Percentiles rank a stretch among this genome's conserved stretches.
Evolutionary conservation across 805 yeast genomes (phyloP).

Genomic region (Cyberlindnera suaveolens): DNA sequence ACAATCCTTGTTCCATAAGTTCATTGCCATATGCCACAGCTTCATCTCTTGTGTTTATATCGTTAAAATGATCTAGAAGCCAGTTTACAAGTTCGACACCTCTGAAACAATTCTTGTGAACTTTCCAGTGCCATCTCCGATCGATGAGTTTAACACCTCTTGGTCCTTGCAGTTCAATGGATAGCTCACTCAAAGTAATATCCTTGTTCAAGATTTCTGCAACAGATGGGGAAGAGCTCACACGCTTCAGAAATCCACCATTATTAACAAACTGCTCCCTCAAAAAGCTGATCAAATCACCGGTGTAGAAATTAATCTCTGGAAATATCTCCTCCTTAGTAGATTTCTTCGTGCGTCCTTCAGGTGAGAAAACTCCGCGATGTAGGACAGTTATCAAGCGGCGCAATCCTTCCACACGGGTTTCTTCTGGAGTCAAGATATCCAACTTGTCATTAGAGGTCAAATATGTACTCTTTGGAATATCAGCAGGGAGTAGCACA

Average conservation of each 20-base stretch:
- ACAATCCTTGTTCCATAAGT: conserved; percentile 64
- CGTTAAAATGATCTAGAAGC: conserved; percentile 73
- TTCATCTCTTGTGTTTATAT: conserved; percentile 74
- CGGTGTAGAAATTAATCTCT: conserved; percentile 83
- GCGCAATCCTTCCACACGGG: conserved; percentile 85
- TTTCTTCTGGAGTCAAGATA: conserved; percentile 71
- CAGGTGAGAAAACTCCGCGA: conserved; percentile 43
- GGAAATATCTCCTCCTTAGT: conserved; percentile 49
- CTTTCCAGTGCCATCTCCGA: conserved; percentile 86
- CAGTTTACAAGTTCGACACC: conserved; percentile 86
- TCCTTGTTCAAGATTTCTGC: conserved; percentile 35
- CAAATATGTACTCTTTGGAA: conserved; percentile 44
- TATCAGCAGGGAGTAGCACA: conserved; percentile 76
- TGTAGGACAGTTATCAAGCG: conserved; percentile 59
- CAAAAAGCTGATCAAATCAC: conserved; percentile 66
- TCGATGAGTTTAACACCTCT: conserved; percentile 65
- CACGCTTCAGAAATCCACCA: conserved; percentile 26
- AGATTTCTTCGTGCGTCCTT: conserved; percentile 29
- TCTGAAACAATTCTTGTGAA: conserved; percentile 69
- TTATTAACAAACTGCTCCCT: conserved; percentile 30
- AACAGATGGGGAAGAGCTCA: neutral
- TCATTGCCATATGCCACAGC: conserved; percentile 77
- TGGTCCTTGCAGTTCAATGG: conserved; percentile 59
- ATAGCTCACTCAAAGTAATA: conserved; percentile 46
- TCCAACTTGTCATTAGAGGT: conserved; percentile 46